These are phyloP conservation scores for Rhizophagus sp. DNA, from an alignment of 192 early-diverging fungal species.

Conservation along the genomic window DNA sequence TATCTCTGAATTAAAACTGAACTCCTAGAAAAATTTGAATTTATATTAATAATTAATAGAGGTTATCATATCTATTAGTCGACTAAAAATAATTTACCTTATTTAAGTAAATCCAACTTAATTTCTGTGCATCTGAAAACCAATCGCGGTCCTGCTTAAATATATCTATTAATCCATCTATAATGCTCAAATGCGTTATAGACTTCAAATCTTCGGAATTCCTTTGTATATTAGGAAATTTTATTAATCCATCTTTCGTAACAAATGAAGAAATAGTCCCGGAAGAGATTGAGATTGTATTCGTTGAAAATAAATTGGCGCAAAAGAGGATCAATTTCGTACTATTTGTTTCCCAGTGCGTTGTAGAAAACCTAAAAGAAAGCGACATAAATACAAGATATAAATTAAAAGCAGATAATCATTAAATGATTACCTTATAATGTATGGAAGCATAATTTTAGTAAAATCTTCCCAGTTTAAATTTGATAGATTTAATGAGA, in stretches of 20 bases:
- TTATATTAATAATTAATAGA: neutral
- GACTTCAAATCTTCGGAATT: neutral
- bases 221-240: constrained; percentile 38
- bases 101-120: constrained; percentile 40
- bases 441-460: constrained; percentile 72
- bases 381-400: neutral
- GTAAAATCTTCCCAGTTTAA: constrained; percentile 71
- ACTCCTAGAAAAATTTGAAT: constrained; percentile 11
- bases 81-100: constrained; percentile 33
- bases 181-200: neutral
- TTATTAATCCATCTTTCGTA: constrained; percentile 48
- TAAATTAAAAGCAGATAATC: neutral
- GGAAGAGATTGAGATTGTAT: constrained; percentile 37
- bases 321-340: constrained; percentile 51
- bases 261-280: constrained; percentile 51
- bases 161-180: constrained; percentile 35
- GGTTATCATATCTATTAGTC: too few species aligned
- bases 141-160: constrained; percentile 42
- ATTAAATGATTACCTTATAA: constrained; percentile 47
- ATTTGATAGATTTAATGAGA: constrained; percentile 65
- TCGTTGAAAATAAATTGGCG: constrained; percentile 45
- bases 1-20: constrained; percentile 34
- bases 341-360: constrained; percentile 37
- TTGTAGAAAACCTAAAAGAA: constrained; percentile 43
- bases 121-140: constrained; percentile 45